Conservation (phyloP, 2,329 filamentous ascomycete genomes). For the Neoarthrinium moseri region DNA sequence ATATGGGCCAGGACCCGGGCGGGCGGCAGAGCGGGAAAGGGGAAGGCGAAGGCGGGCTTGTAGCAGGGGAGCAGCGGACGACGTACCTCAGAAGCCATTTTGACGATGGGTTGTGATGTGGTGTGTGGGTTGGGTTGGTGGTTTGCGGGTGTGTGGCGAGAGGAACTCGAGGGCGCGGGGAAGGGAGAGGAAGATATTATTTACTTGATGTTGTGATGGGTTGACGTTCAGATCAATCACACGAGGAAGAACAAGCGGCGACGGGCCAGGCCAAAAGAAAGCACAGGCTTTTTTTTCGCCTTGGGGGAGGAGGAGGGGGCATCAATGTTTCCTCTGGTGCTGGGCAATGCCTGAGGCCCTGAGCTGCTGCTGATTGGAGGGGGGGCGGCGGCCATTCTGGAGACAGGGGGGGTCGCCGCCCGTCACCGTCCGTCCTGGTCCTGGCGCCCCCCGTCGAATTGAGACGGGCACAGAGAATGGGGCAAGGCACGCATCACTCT, state of each 20-base stretch:
- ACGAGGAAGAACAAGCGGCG: conserved; percentile 10
- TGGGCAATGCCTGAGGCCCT: background rate
- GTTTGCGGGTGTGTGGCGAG: conserved; percentile 11
- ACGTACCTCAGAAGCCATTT: conserved; percentile 65
- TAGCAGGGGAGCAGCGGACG: conserved; percentile 15
- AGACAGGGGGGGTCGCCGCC: background rate
- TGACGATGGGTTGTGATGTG: conserved; percentile 32
- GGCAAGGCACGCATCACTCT: no score
- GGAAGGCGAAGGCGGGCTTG: conserved; percentile 31
- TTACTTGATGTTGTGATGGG: conserved; percentile 13
- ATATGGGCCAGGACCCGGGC: background rate
- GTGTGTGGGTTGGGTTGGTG: conserved; percentile 4
- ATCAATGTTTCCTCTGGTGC: no score
- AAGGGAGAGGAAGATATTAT: conserved; percentile 9
- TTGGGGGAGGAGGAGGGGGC: background rate
- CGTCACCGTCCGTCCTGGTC: no score
- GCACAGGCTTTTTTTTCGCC: conserved; percentile 8
- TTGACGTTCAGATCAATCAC: conserved; percentile 9
- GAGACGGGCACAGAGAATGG: no score
- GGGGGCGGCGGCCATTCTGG: background rate
- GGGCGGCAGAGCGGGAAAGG: conserved; percentile 20
- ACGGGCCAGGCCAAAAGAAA: conserved; percentile 6
- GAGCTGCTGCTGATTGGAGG: background rate
- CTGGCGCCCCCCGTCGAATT: no score
- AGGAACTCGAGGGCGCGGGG: conserved; percentile 6